phyloP scores from a whole-genome alignment of 805 yeast species.

The Cyberlindnera americana region DNA sequence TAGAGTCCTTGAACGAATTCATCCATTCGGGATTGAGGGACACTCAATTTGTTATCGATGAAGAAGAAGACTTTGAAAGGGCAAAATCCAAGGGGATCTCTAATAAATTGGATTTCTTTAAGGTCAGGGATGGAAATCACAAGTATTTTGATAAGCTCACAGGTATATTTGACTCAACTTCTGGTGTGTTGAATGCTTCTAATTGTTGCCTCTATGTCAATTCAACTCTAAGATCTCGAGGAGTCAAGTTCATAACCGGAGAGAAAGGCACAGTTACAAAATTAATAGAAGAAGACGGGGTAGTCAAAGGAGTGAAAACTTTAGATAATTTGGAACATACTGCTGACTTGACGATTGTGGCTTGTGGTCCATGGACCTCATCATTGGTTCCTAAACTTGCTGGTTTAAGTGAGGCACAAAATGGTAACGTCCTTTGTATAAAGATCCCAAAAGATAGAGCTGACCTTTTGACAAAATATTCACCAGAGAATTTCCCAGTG shows the following conservation, averaged over 20 bases:
- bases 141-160: slow-evolving; percentile 20
- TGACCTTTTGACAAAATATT: slow-evolving; percentile 33
- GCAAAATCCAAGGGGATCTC: slow-evolving; percentile 31
- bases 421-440: slow-evolving; percentile 35
- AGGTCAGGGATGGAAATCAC: slow-evolving; percentile 13
- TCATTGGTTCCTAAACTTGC: slow-evolving; percentile 25
- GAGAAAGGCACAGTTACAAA: slow-evolving; percentile 28
- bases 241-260: slow-evolving; percentile 34
- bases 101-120: slow-evolving; percentile 22
- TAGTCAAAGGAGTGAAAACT: slow-evolving; percentile 22
- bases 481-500: slow-evolving; percentile 31
- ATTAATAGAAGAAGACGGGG: slow-evolving; percentile 14
- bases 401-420: slow-evolving; percentile 35
- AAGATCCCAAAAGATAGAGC: slow-evolving; percentile 35
- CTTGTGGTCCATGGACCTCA: slow-evolving; percentile 26
- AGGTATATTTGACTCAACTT: slow-evolving; percentile 27
- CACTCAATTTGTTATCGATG: slow-evolving; percentile 27
- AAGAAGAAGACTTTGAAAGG: slow-evolving; percentile 28
- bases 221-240: slow-evolving; percentile 26
- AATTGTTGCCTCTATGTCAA: slow-evolving; percentile 32
- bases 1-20: slow-evolving; percentile 9
- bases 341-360: slow-evolving; percentile 19
- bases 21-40: slow-evolving; percentile 12
- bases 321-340: slow-evolving; percentile 27
- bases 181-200: slow-evolving; percentile 33